Evolutionary conservation across 1,284 basidiomycete genomes (phyloP).

Genomic region (Malassezia sympodialis): DNA sequence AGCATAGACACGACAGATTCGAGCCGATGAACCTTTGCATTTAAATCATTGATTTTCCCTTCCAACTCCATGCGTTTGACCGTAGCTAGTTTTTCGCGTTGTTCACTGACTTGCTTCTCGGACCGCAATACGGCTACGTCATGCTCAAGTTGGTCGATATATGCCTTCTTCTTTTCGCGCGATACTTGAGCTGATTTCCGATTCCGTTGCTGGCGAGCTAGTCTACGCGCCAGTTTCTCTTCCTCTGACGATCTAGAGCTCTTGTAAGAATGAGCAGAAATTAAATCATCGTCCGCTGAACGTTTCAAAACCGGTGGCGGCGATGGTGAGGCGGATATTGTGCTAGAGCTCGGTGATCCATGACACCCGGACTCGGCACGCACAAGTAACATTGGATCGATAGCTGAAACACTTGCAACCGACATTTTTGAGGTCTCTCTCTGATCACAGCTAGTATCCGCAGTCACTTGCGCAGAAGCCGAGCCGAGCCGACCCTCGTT

Average conservation of each 20-base stretch:
- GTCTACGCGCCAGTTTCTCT: slow-evolving; percentile 36
- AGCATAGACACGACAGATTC: slow-evolving; percentile 18
- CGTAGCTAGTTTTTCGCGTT: slow-evolving; percentile 19
- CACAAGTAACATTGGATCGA: slow-evolving; percentile 14
- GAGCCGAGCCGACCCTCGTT: neutral
- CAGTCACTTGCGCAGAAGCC: neutral
- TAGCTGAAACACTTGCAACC: neutral
- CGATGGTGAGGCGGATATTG: neutral
- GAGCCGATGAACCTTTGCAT: slow-evolving; percentile 24
- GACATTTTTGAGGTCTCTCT: neutral
- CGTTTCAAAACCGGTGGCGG: slow-evolving; percentile 1
- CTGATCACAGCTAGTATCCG: neutral
- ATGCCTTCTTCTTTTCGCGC: slow-evolving; percentile 42
- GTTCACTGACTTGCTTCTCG: slow-evolving; percentile 22
- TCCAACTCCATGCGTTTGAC: slow-evolving; percentile 20
- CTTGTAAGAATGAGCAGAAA: neutral
- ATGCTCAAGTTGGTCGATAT: slow-evolving; percentile 34
- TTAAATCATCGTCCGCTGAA: neutral
- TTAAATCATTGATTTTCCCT: slow-evolving; percentile 22
- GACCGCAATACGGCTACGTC: slow-evolving; percentile 22
- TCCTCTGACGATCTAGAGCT: slow-evolving; percentile 20
- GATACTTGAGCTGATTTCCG: slow-evolving; percentile 43
- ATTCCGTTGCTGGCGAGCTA: slow-evolving; percentile 44
- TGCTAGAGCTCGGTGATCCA: slow-evolving; percentile 2
- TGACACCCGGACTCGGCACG: slow-evolving; percentile 1